Conservation (phyloP, 2,329 filamentous ascomycete species). For the Acarospora socialis region DNA sequence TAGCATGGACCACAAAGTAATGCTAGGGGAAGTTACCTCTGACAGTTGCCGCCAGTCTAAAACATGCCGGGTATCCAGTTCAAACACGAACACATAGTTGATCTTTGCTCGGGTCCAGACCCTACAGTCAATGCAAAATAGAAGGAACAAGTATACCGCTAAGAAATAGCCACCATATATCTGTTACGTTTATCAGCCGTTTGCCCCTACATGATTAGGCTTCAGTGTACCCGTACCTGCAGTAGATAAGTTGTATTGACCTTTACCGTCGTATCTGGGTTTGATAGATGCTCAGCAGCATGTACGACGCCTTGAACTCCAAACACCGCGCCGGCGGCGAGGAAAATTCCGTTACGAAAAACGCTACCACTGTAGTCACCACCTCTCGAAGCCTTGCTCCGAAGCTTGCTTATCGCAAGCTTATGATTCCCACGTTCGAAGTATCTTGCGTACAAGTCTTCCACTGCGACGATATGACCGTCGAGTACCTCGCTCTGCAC, state of each 20-base stretch:
- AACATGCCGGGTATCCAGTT: slow-evolving; percentile 75
- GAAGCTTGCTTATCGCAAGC: slow-evolving; percentile 73
- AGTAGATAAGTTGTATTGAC: slow-evolving; percentile 53
- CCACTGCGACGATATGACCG: slow-evolving; percentile 61
- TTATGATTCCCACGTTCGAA: slow-evolving; percentile 92
- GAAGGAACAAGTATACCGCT: slow-evolving; percentile 59
- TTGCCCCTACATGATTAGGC: slow-evolving; percentile 1
- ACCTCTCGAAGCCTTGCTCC: slow-evolving; percentile 49
- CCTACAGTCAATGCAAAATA: slow-evolving; percentile 78
- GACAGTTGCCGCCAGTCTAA: slow-evolving; percentile 81
- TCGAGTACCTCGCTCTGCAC: slow-evolving; percentile 80
- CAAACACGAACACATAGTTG: slow-evolving; percentile 94
- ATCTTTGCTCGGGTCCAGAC: slow-evolving; percentile 75
- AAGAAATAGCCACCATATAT: slow-evolving; percentile 90
- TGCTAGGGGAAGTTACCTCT: slow-evolving; percentile 41
- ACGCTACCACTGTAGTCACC: slow-evolving; percentile 45
- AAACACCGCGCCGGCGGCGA: slow-evolving; percentile 55
- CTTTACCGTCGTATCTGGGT: slow-evolving; percentile 35
- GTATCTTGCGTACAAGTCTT: slow-evolving; percentile 87
- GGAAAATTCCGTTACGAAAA: slow-evolving; percentile 48
- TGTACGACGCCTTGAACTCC: slow-evolving; percentile 51
- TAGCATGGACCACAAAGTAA: slow-evolving; percentile 13
- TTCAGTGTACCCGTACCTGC: slow-evolving; percentile 32
- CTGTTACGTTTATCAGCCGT: slow-evolving; percentile 30
- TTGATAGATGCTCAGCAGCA: slow-evolving; percentile 35